These are phyloP conservation scores for Crithidia bombi DNA, from an alignment of 208 protist genomes.

Conservation along the genomic window DNA sequence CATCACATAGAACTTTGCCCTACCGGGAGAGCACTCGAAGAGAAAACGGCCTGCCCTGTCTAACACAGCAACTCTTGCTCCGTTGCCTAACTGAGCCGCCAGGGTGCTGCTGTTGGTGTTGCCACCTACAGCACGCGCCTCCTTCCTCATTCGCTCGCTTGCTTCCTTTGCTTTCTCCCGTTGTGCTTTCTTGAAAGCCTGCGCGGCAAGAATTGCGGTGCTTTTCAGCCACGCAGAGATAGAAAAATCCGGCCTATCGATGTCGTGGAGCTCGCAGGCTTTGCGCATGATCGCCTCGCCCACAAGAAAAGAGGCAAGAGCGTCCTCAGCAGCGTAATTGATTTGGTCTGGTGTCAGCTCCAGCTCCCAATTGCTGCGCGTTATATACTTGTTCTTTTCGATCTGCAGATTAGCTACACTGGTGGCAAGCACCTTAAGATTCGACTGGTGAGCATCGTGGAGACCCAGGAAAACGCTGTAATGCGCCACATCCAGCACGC, in stretches of 20 bases:
- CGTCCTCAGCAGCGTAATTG: slow-evolving; percentile 64
- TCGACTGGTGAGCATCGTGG: slow-evolving; percentile 21
- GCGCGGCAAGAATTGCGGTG: slow-evolving; percentile 13
- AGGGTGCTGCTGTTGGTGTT: not conserved
- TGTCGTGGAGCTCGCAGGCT: slow-evolving; percentile 6
- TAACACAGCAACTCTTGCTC: slow-evolving; percentile 36
- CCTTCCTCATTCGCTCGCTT: not conserved
- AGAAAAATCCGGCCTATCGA: slow-evolving; percentile 8
- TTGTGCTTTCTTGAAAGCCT: slow-evolving; percentile 30
- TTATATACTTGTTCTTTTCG: slow-evolving; percentile 42
- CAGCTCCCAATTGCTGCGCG: slow-evolving; percentile 69
- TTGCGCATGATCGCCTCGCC: slow-evolving; percentile 35
- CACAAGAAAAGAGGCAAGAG: slow-evolving; percentile 50
- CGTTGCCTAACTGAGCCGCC: slow-evolving; percentile 2
- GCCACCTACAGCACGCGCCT: not conserved
- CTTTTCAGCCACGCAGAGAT: slow-evolving; percentile 27
- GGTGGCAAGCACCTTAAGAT: slow-evolving; percentile 37
- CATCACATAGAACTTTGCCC: slow-evolving; percentile 53
- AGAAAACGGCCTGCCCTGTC: slow-evolving; percentile 43
- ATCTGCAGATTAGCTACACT: slow-evolving; percentile 34
- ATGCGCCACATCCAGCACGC: slow-evolving; percentile 43
- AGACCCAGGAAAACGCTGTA: slow-evolving; percentile 37
- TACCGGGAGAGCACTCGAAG: slow-evolving; percentile 41
- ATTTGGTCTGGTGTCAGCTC: slow-evolving; percentile 28
- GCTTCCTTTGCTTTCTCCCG: slow-evolving; percentile 6